Evolutionary conservation across 1,284 basidiomycete genomes (phyloP), one percentile per base, ranked within the genome.

Genomic region (Neonothopanus nambi): DNA sequence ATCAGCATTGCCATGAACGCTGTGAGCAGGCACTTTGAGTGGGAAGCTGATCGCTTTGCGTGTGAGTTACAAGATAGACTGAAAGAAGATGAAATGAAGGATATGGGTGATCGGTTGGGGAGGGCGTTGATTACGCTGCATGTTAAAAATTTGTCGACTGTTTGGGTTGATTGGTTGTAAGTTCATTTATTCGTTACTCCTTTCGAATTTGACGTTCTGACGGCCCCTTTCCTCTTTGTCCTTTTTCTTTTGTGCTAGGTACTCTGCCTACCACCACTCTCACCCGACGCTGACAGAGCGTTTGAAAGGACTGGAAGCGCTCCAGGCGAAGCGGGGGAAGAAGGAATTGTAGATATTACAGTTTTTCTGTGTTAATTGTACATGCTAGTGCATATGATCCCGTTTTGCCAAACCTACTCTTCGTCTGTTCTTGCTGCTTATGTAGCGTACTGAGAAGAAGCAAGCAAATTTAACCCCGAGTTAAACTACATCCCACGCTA

Each of bases 201-300:
- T n/a, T n/a, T n/a, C n/a, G n/a, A n/a, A n/a, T n/a, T n/a, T n/a
- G n/a, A n/a, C n/a, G n/a, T n/a, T n/a, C n/a, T n/a, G n/a, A n/a
- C n/a, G n/a, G n/a, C n/a, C n/a, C n/a, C n/a, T n/a, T n/a, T n/a
- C n/a, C n/a, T n/a, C n/a, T n/a, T n/a, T n/a, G n/a, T n/a, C n/a
- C n/a, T n/a, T n/a, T n/a, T n/a, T n/a, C n/a, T n/a, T n/a, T n/a
- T n/a, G n/a, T n/a, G n/a, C n/a, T n/a, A 89, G 85, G 58, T 95
- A 94, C 72, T 95, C 92, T 49, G 90, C 91, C 28, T 95, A 93
- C 65, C 91, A 95, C 67, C 91, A 95, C 71, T 93, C 90, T 47
- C 94, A 97, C 70, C 94, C 93, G 2, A 96, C 93, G 1, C 70
- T 97, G 56, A 88, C 89, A 41, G 93, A 97, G 73, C 79, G 93